Evolutionary conservation across 2,329 filamentous ascomycete genomes (phyloP).

Genomic region (Dactylonectria macrodidyma): DNA sequence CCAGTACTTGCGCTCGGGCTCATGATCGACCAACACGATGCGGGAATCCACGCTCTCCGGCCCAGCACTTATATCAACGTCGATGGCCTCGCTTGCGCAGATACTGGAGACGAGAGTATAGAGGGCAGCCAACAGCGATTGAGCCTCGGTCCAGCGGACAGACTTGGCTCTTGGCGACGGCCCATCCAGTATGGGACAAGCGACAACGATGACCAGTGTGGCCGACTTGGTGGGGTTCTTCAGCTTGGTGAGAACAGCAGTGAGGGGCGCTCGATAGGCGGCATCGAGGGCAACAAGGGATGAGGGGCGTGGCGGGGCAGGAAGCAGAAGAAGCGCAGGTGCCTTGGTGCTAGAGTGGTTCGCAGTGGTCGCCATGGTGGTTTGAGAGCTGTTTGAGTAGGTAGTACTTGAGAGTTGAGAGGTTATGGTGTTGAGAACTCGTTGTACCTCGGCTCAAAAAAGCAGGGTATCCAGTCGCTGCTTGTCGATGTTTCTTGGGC

Average conservation of each 20-base stretch:
- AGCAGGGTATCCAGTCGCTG: background rate
- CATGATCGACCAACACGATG: conserved; percentile 80
- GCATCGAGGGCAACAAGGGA: conserved; percentile 66
- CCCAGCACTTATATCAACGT: conserved; percentile 67
- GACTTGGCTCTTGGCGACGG: conserved; percentile 57
- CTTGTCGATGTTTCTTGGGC: background rate
- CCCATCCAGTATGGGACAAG: conserved; percentile 72
- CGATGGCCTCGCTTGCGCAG: conserved; percentile 74
- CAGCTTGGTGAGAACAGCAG: conserved; percentile 66
- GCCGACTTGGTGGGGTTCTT: conserved; percentile 50
- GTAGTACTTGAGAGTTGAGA: background rate
- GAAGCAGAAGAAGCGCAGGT: conserved; percentile 70
- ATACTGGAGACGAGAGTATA: conserved; percentile 84
- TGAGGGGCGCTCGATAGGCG: conserved; percentile 73
- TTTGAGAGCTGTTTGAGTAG: background rate
- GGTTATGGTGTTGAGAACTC: background rate
- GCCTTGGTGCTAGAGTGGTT: background rate
- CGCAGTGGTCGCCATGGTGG: conserved; percentile 5
- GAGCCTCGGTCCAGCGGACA: conserved; percentile 76
- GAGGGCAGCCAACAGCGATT: conserved; percentile 80
- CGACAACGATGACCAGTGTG: conserved; percentile 70
- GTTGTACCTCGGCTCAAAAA: conserved; percentile 10
- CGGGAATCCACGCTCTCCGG: conserved; percentile 82
- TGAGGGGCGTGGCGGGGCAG: conserved; percentile 72
- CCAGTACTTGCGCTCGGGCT: conserved; percentile 51